phyloP scores from a whole-genome alignment of 345 rosid species.

The Pistacia integerrima region DNA sequence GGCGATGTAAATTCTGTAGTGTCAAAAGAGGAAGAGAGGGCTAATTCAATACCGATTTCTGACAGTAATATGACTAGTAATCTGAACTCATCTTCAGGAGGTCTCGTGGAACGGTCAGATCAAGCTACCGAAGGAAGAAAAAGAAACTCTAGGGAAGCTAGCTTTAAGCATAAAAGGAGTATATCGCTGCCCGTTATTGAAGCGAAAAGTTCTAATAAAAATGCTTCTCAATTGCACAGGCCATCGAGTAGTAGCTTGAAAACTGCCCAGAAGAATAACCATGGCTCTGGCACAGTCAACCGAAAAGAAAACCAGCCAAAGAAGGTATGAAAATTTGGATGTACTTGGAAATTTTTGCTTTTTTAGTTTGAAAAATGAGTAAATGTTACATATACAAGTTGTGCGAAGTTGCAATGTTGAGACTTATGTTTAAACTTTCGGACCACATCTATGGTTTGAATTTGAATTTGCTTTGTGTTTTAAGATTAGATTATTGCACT shows the following conservation, averaged over 20 bases:
- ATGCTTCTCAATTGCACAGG: not conserved
- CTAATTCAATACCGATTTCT: not conserved
- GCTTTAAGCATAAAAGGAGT: not conserved
- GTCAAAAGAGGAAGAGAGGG: slow-evolving; percentile 2
- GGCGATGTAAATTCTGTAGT: not conserved
- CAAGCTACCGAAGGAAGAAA: not conserved
- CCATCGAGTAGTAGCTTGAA: not conserved
- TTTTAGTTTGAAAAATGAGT: not conserved
- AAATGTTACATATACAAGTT: not conserved
- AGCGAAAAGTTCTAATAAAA: not conserved
- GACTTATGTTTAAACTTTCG: not conserved
- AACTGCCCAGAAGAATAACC: not conserved
- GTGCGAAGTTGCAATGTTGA: no score
- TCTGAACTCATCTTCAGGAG: not conserved
- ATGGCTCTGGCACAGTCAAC: not conserved
- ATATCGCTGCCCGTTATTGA: not conserved
- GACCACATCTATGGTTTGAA: not conserved
- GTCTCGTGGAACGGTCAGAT: not conserved
- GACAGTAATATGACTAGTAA: slow-evolving; percentile 1
- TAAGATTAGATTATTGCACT: not conserved
- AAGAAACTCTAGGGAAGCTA: not conserved
- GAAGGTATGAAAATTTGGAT: not conserved
- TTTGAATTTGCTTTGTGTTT: not conserved
- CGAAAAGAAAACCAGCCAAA: not conserved
- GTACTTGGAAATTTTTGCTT: not conserved